Evolutionary conservation across 129 eudicot species (phyloP), one percentile per base, ranked within the genome.

Genomic region (Artemisia tridentata): DNA sequence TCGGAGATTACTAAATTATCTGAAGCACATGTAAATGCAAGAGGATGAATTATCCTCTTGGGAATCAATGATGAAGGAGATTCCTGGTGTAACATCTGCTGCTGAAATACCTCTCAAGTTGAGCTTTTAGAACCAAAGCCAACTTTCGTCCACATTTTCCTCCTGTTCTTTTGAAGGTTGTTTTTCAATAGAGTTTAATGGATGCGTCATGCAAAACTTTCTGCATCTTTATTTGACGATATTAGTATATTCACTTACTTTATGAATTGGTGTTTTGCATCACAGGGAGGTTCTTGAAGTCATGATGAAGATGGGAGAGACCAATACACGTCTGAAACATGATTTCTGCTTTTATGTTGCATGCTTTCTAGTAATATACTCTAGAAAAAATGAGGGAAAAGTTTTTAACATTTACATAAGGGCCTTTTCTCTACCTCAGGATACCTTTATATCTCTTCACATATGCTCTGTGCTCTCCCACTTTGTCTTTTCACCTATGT

Each of bases 71-170:
- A 54, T 84, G 71, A 79, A 82, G 71, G 96, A 95, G 73, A 84
- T 95, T 74, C 99, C 97, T 50, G 99, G 95, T 60, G 87, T 88
- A 50, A 80, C 91, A 83, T 81, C 91, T 75, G 88, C 95, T 23
- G 83, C 83, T 68, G 99, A 95, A 75, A 64, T 95, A 54, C 88
- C 87, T 70, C 69, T 67, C 18, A 88, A 88, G 76, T 38, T 38
- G 45, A 38, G 8, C 45, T 38, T 38, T 38, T 38, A 7, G 9
- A 38, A 38, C 45, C 45, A 38, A 38, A 5, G 45, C 45, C 45
- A 38, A 38, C 45, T 38, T 7, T 38, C 2, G 10, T 38, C 45
- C 10, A 38, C 45, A 38, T 38, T 38, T 38, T 38, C 2, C 10
- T 38, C 11, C 9, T 38, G 45, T 38, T 38, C 45, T 38, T 38